These are phyloP conservation scores for Dipteronia dyeriana DNA, from an alignment of 345 rosid genomes.

Conservation along the genomic window DNA sequence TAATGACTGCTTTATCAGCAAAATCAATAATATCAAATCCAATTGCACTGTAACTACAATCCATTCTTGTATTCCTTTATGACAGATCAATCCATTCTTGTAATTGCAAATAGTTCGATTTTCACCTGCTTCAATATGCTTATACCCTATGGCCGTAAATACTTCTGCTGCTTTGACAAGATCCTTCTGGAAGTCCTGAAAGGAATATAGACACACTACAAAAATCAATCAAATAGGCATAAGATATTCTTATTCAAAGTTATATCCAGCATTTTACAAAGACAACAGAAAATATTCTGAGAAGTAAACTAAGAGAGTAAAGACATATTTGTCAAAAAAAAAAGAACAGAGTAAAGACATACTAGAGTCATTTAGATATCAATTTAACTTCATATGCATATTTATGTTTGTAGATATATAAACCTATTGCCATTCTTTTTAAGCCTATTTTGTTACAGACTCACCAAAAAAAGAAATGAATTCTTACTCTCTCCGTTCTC, in stretches of 20 bases:
- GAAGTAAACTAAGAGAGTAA: background rate
- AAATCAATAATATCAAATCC: slow-evolving; percentile 5
- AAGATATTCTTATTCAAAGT: slow-evolving; percentile 3
- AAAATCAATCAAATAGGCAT: slow-evolving; percentile 14
- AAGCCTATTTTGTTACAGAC: background rate
- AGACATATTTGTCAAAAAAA: too few relatives aligned
- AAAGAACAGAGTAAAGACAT: background rate
- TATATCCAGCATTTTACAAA: slow-evolving; percentile 4
- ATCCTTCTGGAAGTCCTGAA: slow-evolving; percentile 92
- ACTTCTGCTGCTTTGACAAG: slow-evolving; percentile 78
- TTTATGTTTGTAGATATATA: background rate
- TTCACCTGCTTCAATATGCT: slow-evolving; percentile 87
- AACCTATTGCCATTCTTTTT: background rate
- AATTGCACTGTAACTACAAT: background rate
- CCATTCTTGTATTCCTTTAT: background rate
- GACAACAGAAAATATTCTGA: background rate
- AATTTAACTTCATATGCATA: background rate
- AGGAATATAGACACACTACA: slow-evolving; percentile 9
- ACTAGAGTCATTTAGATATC: background rate
- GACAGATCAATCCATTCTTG: background rate
- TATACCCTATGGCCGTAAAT: slow-evolving; percentile 71
- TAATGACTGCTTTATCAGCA: slow-evolving; percentile 13
- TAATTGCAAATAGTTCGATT: slow-evolving; percentile 16
- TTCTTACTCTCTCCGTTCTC: background rate
- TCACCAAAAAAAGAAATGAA: background rate